Evolutionary conservation across 306 rosid genomes (phyloP), one percentile per base, ranked within the genome.

Genomic region (Castanopsis chinensis): DNA sequence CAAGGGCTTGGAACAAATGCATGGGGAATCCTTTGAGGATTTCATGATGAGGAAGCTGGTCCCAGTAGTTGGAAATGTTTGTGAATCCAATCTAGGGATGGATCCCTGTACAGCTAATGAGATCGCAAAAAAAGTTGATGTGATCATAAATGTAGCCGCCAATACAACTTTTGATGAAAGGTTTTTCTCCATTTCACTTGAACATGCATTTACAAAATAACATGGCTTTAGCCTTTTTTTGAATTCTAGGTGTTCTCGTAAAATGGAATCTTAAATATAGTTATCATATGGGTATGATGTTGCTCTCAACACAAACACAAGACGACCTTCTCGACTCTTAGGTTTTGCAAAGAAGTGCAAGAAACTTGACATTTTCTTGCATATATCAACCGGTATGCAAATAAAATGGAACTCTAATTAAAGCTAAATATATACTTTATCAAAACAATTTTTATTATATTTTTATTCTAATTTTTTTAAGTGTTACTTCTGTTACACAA

Each of bases 81-180:
- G 91, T 53, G 83, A 87, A 3, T 41, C 86, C 49, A 79, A 89
- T 75, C 87, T 89, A 5, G 89, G 90, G 20, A 9, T 89, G 45
- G 85, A 79, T 54, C 67, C 74, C n/a, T 60, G 75, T 18, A 10
- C 79, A 5, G 80, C 81, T 21, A 23, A 81, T 52, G 27, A 59
- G 43, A 85, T 87, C 25, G 75, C 83, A 1, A 81, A 78, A 63
- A 87, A 87, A 64, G 90, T 83, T 15, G 85, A 87, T 65, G 88
- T 87, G 5, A 77, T 89, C 67, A 74, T 89, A 67, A 89, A 87
- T 57, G 82, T 87, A 23, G 90, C 93, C 20, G 88, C 90, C 53
- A 82, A 84, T 59, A 89, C 93, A 41, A 79, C 87, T 19, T 89
- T 87, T 54, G 83, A 83, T 79, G 91, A 89, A 80, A 85, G 91